Base-by-base conservation (phyloP, 2,329 filamentous ascomycete genomes). In the Juglanconis sp. region DNA sequence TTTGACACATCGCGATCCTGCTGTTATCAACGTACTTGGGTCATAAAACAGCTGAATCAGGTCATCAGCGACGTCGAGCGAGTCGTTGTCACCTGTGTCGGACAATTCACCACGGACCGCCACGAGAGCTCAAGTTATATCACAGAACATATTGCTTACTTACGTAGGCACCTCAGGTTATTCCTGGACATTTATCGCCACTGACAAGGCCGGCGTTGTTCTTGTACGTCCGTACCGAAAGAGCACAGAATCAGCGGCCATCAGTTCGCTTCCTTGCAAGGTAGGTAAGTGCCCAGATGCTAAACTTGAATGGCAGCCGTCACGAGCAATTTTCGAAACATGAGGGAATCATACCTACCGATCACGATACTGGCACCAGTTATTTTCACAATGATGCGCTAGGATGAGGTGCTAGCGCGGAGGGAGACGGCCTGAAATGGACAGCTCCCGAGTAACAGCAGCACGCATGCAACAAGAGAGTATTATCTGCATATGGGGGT, bases 1-100 rank as follows among this genome's bases (percentile, higher is more conserved):
- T 63, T 59, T 63, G 49, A 49, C 53, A 53, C 47, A 52, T 24
- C 48, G 46, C 52, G 47, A 51, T 50, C 47, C 24, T 57, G 34
- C 40, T 36, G 17, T 46, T 46, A 46, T 46, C 15, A 46, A 9
- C 42, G 42, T 46, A 24, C 24, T 24, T 24, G 24, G 24, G 24
- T 24, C 5, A 24, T 24, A 24, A 17, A 46, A 8, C 5, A 17
- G 15, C 42, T 46, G 15, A 4, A 17, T 17, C 15, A 24, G 42
- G 11, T 24, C 15, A 15, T 1, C 42, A 24, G 42, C 42, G 8
- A 42, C 38, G 38, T 15, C n/a, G n/a, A 38, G 10, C 38, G 38
- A 42, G 38, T 42, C 7, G 38, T 42, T 42, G n/a, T 42, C 38
- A 24, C 24, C 24, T 24, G 24, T 2, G 24, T 24, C 24, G 24